Evolutionary conservation across 768 basidiomycete genomes (phyloP).

Genomic region (Mycena alexandri): DNA sequence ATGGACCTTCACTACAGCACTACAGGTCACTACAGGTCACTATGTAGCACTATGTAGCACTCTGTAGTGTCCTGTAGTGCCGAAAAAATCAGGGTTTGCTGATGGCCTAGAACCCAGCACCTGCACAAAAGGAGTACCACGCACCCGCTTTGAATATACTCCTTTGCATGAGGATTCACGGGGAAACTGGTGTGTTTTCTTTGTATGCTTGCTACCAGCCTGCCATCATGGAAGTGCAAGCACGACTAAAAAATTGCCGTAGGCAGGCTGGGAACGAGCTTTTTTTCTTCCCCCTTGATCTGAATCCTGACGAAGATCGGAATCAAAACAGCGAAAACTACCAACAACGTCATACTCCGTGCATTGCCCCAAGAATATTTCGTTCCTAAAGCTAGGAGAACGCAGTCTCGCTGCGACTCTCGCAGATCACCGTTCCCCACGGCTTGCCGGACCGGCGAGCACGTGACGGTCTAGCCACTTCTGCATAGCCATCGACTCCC

Average conservation of each 20-base stretch:
- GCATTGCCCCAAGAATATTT: conserved; percentile 54
- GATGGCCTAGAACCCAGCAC: conserved; percentile 29
- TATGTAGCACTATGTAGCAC: too few species aligned
- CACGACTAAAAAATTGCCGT: too few species aligned
- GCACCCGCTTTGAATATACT: conserved; percentile 29
- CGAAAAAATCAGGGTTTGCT: too few species aligned
- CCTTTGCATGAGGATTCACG: conserved; percentile 27
- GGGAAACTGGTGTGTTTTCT: conserved; percentile 34
- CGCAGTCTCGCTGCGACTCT: conserved; percentile 32
- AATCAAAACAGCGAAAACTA: conserved; percentile 29
- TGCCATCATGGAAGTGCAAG: too few species aligned
- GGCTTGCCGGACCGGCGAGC: too few species aligned
- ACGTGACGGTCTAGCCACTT: too few species aligned
- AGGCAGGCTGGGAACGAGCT: too few species aligned
- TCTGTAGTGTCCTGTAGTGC: too few species aligned
- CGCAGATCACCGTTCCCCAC: conserved; percentile 31
- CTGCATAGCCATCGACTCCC: too few species aligned
- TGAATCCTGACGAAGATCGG: conserved; percentile 31
- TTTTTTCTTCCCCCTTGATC: conserved; percentile 15
- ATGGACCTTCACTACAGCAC: too few species aligned
- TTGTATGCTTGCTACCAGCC: too few species aligned
- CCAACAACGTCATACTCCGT: conserved; percentile 22
- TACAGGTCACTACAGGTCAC: too few species aligned
- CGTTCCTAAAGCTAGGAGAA: conserved; percentile 54
- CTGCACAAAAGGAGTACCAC: conserved; percentile 22